A percentile compares a stretch with the other conserved stretches of the same genome.
Evolutionary conservation across 148 eudicot species (phyloP).

Genomic region (Chenopodium suecicum): DNA sequence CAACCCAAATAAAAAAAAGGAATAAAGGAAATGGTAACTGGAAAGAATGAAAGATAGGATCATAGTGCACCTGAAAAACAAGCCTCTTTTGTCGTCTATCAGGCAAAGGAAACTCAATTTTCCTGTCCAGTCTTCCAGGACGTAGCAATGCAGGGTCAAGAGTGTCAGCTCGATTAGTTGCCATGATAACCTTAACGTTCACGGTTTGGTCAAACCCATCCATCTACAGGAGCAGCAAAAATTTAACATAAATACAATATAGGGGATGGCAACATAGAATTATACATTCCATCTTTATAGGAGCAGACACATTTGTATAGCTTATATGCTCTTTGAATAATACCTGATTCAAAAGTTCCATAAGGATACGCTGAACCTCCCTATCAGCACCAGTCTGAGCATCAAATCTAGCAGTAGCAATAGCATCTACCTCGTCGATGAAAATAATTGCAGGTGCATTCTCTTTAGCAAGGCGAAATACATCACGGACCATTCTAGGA

Average conservation of each 20-base stretch:
- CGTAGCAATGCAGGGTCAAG: conserved; percentile 90
- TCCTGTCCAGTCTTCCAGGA: conserved; percentile 86
- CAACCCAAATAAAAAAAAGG: too few species aligned
- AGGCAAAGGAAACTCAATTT: conserved; percentile 88
- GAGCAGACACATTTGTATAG: background rate
- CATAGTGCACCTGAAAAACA: conserved; percentile 65
- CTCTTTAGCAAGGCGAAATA: conserved; percentile 95
- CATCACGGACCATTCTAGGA: conserved; percentile 97
- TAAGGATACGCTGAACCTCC: conserved; percentile 92
- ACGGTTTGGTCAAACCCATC: conserved; percentile 96
- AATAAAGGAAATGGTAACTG: background rate
- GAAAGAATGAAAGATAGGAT: background rate
- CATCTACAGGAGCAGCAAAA: conserved; percentile 51
- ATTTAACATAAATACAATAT: background rate
- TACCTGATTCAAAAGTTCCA: conserved; percentile 97
- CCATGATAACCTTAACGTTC: conserved; percentile 92
- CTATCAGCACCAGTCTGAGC: conserved; percentile 99
- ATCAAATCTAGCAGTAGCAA: conserved; percentile 97
- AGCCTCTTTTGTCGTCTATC: conserved; percentile 93
- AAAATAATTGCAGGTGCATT: conserved; percentile 95
- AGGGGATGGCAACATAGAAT: background rate
- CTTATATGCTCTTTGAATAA: background rate
- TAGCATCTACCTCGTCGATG: conserved; percentile 94
- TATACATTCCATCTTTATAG: background rate
- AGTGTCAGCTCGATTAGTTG: conserved; percentile 90